Base-by-base conservation (phyloP, 2,329 filamentous ascomycete genomes). In the Coniella vitis region DNA sequence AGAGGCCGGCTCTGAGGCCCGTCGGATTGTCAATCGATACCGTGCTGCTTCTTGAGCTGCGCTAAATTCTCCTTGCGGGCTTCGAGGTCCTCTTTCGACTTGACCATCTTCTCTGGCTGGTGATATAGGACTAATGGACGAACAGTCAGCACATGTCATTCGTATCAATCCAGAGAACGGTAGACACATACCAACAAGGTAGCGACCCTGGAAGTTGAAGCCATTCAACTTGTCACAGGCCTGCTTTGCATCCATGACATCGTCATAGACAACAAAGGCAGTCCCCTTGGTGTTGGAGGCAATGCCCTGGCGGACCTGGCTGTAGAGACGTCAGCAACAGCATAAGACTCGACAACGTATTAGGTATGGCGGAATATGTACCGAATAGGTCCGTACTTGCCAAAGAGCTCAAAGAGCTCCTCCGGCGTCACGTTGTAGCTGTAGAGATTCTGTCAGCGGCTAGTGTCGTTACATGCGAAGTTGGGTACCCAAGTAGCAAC, bases 201-300 rank as follows among this genome's bases (percentile, higher is more conserved):
- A 98, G 68, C 93, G 87, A 74, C 91, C 95, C 76, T 98, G 93
- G 71, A 98, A 98, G 76, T 98, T 98, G 83, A 95, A 98, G 67
- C 93, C 93, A 77, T 98, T 98, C 69, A 98, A 79, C 76, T 97
- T 96, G 77, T 98, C 93, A 78, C 93, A 97, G 65, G 93, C 93
- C 72, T 90, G 85, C 76, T 98, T 98, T 59, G 93, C 90, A 78
- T 98, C 93, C 80, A 93, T 87, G 60, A 97, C 91, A 79, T 98
- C 93, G 72, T 97, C 93, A 78, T 96, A 98, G 71, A 98, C 93
- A 61, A 98, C 93, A 71, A 95, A 98, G 59, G 91, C 93, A 47
- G 93, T 98, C 67, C 93, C 93, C 72, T 97, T 98, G 63, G 93
- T 96, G 69, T 93, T 91, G 73, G 84, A 90, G 60, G 91, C 89